These are phyloP conservation scores for Fusarium protoensiforme DNA, from an alignment of 2,329 filamentous ascomycete genomes.

Conservation along the genomic window DNA sequence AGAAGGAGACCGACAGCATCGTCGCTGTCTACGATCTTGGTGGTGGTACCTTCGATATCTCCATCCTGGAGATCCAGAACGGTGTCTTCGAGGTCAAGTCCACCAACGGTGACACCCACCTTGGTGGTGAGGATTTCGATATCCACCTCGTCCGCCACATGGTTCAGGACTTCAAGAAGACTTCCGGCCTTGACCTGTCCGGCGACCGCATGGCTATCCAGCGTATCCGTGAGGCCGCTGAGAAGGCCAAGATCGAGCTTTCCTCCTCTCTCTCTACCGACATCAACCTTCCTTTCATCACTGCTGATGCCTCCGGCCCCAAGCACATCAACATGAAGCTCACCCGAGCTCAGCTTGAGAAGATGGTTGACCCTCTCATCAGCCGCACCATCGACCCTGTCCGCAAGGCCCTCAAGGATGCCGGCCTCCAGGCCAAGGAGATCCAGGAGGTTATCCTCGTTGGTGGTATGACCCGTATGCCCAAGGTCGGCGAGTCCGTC, in stretches of 20 bases:
- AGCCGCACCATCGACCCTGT: constrained; percentile 88
- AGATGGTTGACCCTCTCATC: constrained; percentile 91
- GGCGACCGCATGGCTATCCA: constrained; percentile 97
- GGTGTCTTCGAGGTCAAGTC: constrained; percentile 99
- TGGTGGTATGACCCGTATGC: constrained; percentile 99
- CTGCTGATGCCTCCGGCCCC: constrained; percentile 91
- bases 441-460: constrained; percentile 98
- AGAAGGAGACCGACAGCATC: constrained; percentile 90
- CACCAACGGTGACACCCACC: constrained; percentile 97
- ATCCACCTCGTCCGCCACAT: constrained; percentile 94
- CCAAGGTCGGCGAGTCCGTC: constrained; percentile 95
- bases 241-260: constrained; percentile 99
- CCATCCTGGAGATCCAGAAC: constrained; percentile 95
- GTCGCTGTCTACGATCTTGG: constrained; percentile 98
- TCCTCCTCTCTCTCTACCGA: constrained; percentile 95
- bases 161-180: constrained; percentile 96
- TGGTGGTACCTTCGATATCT: constrained; percentile 99
- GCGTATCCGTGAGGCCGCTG: constrained; percentile 97
- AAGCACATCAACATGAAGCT: constrained; percentile 99
- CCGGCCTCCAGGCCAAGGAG: constrained; percentile 88
- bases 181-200: constrained; percentile 89
- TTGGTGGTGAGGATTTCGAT: constrained; percentile 98
- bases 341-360: constrained; percentile 90
- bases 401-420: constrained; percentile 97
- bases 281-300: constrained; percentile 99